Base-by-base conservation (phyloP, 306 rosid genomes). In the Arachis hypogaea region DNA sequence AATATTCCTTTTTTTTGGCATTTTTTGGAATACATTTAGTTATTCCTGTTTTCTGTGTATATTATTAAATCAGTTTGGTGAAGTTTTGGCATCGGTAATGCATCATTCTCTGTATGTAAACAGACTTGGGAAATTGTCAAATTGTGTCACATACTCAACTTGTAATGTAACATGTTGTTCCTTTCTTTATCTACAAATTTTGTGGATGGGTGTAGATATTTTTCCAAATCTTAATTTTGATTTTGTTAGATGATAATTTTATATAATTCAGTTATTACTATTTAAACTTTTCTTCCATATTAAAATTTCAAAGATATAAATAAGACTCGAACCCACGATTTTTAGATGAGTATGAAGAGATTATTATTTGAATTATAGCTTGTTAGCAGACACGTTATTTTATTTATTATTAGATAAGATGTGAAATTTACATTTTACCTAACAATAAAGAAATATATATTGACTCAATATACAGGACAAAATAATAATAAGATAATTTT, bases 31-130 rank as follows among this genome's bases (percentile, higher is more conserved):
- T 10, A 61, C 45, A 30, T 9, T 11, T 9, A 36, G 29, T 45
- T 72, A 30, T 60, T 69, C 42, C 42, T 60, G 58, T 54, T 66
- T 66, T 66, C 45, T 76, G 55, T 80, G 73, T 54, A 57, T 64
- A 38, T 66, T 63, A 58, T 22, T 22, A 22, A 11, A 28, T 62
- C 54, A 22, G 38, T 62, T 52, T 36, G 28, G 28, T 22, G 4
- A 70, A 70, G 72, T 79, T 82, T 78, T 79, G 81, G 81, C 49
- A 7, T 58, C 60, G 29, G 74, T 16, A 33, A 40, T 70, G 58
- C 6, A 74, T 70, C 62, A 47, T 77, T 77, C 74, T 51, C 55
- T 33, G 38, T 33, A 33, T 82, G 64, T 60, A 76, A 60, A 61
- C 60, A 72, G 14, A 64, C 76, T 81, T 79, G 77, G 67, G 71